phyloP scores from a whole-genome alignment of 2,329 filamentous ascomycete species.

The Penicillium thymicola region DNA sequence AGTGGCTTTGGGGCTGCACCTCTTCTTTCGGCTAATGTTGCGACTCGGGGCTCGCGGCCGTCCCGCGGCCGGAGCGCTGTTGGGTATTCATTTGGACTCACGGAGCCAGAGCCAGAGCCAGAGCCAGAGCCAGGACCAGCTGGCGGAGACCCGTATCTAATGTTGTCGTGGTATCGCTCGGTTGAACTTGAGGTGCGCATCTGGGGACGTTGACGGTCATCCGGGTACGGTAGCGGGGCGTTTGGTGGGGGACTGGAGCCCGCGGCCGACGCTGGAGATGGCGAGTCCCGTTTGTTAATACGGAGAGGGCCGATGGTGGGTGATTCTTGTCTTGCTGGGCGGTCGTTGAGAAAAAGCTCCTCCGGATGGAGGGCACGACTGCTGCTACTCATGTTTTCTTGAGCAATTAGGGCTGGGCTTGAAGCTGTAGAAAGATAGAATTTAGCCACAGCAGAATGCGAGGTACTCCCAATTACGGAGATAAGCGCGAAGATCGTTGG shows the following conservation, averaged over 20 bases:
- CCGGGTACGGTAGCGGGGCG: constrained; percentile 68
- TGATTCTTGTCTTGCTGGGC: constrained; percentile 42
- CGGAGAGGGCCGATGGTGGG: constrained; percentile 79
- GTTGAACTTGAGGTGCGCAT: constrained; percentile 31
- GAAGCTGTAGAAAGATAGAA: constrained; percentile 3
- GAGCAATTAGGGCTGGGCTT: background rate
- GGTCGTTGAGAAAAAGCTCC: constrained; percentile 65
- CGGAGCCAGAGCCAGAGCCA: constrained; percentile 26
- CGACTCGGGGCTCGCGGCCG: constrained; percentile 53
- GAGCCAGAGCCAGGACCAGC: constrained; percentile 28
- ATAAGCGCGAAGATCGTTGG: constrained; percentile 15
- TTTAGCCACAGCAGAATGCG: constrained; percentile 8
- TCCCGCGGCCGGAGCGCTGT: constrained; percentile 40
- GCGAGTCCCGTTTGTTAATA: constrained; percentile 75
- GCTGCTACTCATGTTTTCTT: constrained; percentile 42
- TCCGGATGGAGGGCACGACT: constrained; percentile 66
- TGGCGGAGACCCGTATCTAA: constrained; percentile 30
- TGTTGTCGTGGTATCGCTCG: constrained; percentile 25
- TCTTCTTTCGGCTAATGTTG: constrained; percentile 73
- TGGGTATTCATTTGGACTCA: constrained; percentile 38
- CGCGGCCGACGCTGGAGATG: constrained; percentile 48
- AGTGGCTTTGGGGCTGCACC: constrained; percentile 73
- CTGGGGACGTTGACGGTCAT: constrained; percentile 52
- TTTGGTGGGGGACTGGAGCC: constrained; percentile 38
- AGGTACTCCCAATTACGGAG: constrained; percentile 13